These are phyloP conservation scores for Cytospora chrysosperma DNA, from an alignment of 2,329 filamentous ascomycete genomes.

Conservation along the genomic window DNA sequence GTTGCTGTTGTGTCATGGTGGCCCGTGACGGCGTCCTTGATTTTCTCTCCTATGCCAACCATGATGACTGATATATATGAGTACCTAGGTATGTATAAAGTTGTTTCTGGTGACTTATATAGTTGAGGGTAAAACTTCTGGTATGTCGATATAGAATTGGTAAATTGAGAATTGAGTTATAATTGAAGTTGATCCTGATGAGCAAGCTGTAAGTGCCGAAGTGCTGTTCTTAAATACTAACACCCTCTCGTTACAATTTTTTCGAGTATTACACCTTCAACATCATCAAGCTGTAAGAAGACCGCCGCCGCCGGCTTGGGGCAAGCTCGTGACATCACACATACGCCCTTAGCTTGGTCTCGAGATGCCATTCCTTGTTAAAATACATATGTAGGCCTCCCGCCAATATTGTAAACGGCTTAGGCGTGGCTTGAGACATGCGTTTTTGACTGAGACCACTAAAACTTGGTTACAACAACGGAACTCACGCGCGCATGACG, in stretches of 20 bases:
- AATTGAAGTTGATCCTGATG: too few species aligned
- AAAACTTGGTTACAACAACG: background rate
- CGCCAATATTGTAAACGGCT: background rate
- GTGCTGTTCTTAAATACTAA: background rate
- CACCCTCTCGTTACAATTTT: background rate
- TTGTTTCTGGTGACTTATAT: background rate
- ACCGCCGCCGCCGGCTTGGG: background rate
- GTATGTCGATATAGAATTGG: background rate
- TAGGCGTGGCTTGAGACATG: background rate
- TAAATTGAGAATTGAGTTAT: background rate
- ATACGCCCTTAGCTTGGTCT: background rate
- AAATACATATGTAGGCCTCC: background rate
- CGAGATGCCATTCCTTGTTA: slow-evolving; percentile 1
- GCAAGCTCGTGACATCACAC: slow-evolving; percentile 19
- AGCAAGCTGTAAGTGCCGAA: background rate
- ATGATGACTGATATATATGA: background rate
- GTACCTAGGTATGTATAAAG: background rate
- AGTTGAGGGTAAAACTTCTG: background rate
- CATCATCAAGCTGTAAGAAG: background rate
- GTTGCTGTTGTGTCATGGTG: background rate
- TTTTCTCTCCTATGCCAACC: slow-evolving; percentile 19
- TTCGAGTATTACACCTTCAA: background rate
- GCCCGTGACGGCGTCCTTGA: slow-evolving; percentile 17
- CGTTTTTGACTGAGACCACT: slow-evolving; percentile 6
- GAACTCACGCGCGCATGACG: slow-evolving; percentile 18